Conservation (phyloP, 805 yeast species). For the Starmerella potacharoeniae region DNA sequence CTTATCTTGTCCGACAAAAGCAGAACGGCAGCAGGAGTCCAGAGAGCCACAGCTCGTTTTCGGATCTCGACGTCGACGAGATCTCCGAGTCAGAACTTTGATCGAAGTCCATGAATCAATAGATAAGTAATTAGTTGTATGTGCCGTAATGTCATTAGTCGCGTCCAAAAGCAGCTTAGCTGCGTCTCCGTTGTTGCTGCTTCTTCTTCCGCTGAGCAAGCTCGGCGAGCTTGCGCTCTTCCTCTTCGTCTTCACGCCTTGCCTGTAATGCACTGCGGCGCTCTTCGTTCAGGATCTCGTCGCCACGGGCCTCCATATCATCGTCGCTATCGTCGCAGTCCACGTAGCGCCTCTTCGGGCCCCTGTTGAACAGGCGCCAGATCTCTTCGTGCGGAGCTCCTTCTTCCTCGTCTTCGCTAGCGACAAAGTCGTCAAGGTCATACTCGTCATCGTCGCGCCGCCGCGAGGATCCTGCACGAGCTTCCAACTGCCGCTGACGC, state of each 20-base stretch:
- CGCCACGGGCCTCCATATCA: conserved; percentile 93
- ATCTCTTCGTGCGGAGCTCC: conserved; percentile 45
- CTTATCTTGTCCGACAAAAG: no score
- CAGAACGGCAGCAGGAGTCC: neutral
- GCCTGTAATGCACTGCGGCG: conserved; percentile 56
- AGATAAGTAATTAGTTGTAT: neutral
- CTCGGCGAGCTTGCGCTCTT: conserved; percentile 40
- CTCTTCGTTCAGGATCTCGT: conserved; percentile 79
- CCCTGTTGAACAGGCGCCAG: conserved; percentile 67
- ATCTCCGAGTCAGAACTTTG: conserved; percentile 33
- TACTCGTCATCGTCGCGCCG: conserved; percentile 33
- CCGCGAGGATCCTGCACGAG: neutral
- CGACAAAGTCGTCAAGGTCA: conserved; percentile 47
- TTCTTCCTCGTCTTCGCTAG: conserved; percentile 42
- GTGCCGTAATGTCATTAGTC: neutral
- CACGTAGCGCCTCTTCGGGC: conserved; percentile 39
- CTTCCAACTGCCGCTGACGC: neutral
- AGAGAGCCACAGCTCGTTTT: conserved; percentile 9
- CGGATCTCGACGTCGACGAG: conserved; percentile 25
- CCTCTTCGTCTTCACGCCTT: conserved; percentile 61
- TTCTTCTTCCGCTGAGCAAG: conserved; percentile 25
- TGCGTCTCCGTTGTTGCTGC: neutral
- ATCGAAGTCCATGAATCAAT: neutral
- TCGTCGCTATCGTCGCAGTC: conserved; percentile 36
- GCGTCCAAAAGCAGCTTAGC: neutral